These are phyloP conservation scores for Termitomyces eurrhizus DNA, from an alignment of 768 basidiomycete genomes.

Conservation along the genomic window DNA sequence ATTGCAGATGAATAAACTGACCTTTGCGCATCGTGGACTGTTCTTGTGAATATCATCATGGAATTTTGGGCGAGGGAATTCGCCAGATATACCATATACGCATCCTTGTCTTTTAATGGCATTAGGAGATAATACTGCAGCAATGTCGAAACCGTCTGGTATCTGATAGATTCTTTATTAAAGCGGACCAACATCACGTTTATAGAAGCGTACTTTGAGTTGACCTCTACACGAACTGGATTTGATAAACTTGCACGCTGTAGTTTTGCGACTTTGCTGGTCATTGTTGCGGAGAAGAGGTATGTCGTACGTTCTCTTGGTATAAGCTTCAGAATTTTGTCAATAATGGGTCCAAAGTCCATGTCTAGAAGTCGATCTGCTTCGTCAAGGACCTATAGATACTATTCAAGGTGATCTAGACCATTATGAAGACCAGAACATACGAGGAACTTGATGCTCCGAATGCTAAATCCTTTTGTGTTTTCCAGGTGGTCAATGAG, in stretches of 20 bases:
- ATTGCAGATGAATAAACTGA: slow-evolving; percentile 24
- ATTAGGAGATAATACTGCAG: slow-evolving; percentile 95
- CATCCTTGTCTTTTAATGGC: slow-evolving; percentile 89
- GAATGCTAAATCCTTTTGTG: slow-evolving; percentile 93
- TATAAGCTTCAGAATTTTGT: slow-evolving; percentile 93
- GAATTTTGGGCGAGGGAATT: slow-evolving; percentile 92
- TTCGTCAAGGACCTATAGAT: slow-evolving; percentile 86
- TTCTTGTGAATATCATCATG: slow-evolving; percentile 94
- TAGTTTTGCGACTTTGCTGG: slow-evolving; percentile 94
- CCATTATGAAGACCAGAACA: slow-evolving; percentile 20
- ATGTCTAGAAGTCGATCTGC: slow-evolving; percentile 94
- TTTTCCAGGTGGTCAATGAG: slow-evolving; percentile 94
- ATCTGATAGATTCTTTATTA: slow-evolving; percentile 49
- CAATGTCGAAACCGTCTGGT: slow-evolving; percentile 93
- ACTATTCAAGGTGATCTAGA: not conserved
- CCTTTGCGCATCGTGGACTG: slow-evolving; percentile 90
- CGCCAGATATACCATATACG: slow-evolving; percentile 82
- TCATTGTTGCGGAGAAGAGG: slow-evolving; percentile 98
- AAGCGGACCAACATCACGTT: not conserved
- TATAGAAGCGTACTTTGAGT: slow-evolving; percentile 68
- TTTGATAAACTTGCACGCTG: slow-evolving; percentile 91
- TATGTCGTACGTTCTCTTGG: slow-evolving; percentile 94
- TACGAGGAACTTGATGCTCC: slow-evolving; percentile 84
- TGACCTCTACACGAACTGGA: slow-evolving; percentile 92
- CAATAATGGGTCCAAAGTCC: slow-evolving; percentile 94